These are phyloP conservation scores for Alloteropsis semialata DNA, from an alignment of 176 grass and related monocot species.

Conservation along the genomic window DNA sequence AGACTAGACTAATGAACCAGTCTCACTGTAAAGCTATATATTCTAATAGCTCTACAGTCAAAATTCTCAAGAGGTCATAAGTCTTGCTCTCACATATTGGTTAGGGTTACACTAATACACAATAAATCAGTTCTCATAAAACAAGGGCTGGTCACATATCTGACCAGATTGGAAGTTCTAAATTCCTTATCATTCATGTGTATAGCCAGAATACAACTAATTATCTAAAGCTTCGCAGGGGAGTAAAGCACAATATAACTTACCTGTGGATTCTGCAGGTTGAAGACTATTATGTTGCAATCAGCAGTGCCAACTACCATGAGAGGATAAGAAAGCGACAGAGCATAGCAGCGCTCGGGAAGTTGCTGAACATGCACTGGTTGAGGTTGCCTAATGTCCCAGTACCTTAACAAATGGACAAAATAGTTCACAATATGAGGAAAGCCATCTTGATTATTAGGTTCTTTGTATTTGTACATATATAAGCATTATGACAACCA, in stretches of 20 bases:
- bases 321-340: slow-evolving; percentile 86
- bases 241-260: background rate
- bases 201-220: background rate
- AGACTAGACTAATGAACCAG: background rate
- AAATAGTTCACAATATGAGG: background rate
- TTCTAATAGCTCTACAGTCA: background rate
- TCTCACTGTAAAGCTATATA: background rate
- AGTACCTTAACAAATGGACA: slow-evolving; percentile 54
- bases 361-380: slow-evolving; percentile 83
- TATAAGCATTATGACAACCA: background rate
- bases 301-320: slow-evolving; percentile 87
- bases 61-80: background rate
- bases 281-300: slow-evolving; percentile 70
- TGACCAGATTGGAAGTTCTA: background rate
- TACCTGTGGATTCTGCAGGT: slow-evolving; percentile 88
- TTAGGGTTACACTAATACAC: background rate
- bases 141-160: background rate
- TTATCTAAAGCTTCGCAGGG: background rate
- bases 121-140: background rate
- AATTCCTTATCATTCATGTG: background rate
- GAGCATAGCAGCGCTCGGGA: slow-evolving; percentile 75
- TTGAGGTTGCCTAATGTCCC: slow-evolving; percentile 79
- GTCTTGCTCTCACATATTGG: background rate
- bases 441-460: background rate
- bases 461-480: background rate